Evolutionary conservation across 441 rosid species (phyloP), one percentile per base, ranked within the genome.

Genomic region (Lepidium campestre): DNA sequence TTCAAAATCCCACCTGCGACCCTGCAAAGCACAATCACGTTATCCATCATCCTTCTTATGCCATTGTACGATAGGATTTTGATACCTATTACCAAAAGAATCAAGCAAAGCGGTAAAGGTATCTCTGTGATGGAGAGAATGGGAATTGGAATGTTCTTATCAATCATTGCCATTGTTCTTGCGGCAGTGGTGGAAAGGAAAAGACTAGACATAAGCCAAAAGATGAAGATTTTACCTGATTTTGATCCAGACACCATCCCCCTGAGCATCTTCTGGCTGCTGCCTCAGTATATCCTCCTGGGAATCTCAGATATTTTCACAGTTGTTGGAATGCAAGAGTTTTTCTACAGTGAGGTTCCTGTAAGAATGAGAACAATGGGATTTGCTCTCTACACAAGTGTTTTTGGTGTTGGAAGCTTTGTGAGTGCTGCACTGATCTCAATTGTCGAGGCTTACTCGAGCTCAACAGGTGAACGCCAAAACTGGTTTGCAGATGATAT

Each of bases 261-360:
- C 0, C 20, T 87, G 8, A 87, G 89, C 86, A 93, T 93, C 71
- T 81, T 86, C 46, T 91, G 96, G 88, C 37, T 93, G 80, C 79
- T 93, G 2, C 99, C 99, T 10, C 99, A 93, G 54, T 91, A 93
- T 81, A 78, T 93, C 34, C 78, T 93, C 25, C 36, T 91, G 22
- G 99, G 99, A 9, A 76, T 91, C 37, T 84, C 97, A 2, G 99
- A 93, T 66, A 86, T 93, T 6, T 93, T 93, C 72, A 93, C 97
- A 0, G 99, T 93, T 20, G 92, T 93, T 14, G 99, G 99, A 14
- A 89, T 93, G 99, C 97, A 93, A 58, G 97, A 93, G 77, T 93
- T 91, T 73, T 93, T 93, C 74, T 89, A 91, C 80, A 74, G 77
- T 40, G 95, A 93, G 65, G 97, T 91, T 15, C 99, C 99, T 2